Conservation (phyloP, 2,329 filamentous ascomycete genomes). For the Arthrobotrys sphaeroides region DNA sequence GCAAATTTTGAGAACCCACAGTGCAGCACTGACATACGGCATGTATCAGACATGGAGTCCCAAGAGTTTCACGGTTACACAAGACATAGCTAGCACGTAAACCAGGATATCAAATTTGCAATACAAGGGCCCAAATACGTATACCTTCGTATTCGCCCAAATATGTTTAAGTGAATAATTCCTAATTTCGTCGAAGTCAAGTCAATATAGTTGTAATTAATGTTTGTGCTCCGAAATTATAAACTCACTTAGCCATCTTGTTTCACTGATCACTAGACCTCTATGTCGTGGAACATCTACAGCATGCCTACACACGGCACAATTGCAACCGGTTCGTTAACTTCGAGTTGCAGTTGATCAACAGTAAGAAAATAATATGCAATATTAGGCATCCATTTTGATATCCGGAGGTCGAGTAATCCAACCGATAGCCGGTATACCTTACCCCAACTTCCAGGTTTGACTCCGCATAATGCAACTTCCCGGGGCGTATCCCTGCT, state of each 20-base stretch:
- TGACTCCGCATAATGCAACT: slow-evolving; percentile 9
- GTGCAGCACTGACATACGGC: no score
- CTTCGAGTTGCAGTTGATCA: not conserved
- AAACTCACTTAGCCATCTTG: no score
- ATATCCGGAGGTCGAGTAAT: not conserved
- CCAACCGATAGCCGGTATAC: slow-evolving; percentile 5
- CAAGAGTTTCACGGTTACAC: not conserved
- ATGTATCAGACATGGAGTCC: not conserved
- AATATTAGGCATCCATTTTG: slow-evolving; percentile 9
- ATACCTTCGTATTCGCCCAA: no score
- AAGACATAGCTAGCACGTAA: no score
- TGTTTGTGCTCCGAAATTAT: no score
- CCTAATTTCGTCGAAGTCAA: not conserved
- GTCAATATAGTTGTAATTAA: not conserved
- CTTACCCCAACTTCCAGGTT: not conserved
- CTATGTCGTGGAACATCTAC: slow-evolving; percentile 1
- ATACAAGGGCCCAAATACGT: no score
- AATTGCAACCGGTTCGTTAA: not conserved
- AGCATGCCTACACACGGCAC: not conserved
- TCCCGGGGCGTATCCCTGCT: not conserved
- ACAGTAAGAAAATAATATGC: slow-evolving; percentile 10
- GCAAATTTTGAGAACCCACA: no score
- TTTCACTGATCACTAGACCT: not conserved
- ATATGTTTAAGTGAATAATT: no score
- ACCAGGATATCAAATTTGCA: not conserved